phyloP scores from a whole-genome alignment of 1,139 yeast genomes.

The Hemisphaericaspora subhashii region DNA sequence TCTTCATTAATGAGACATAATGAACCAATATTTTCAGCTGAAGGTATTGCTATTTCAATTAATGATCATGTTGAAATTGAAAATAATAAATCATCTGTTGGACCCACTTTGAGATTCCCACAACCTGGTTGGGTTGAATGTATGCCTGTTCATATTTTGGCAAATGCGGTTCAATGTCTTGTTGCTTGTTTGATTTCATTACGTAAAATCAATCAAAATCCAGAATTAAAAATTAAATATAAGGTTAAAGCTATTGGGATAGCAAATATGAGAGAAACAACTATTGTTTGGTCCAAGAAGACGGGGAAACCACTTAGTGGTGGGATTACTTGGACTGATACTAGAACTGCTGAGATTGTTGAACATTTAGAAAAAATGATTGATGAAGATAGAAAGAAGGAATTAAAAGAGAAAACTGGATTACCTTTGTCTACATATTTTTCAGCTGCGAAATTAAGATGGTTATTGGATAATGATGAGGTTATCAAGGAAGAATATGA shows the following conservation, averaged over 20 bases:
- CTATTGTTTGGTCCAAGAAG: conserved; percentile 81
- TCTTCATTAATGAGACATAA: conserved; percentile 49
- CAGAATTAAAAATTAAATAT: conserved; percentile 51
- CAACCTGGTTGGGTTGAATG: conserved; percentile 94
- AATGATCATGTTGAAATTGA: conserved; percentile 64
- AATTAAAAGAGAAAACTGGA: conserved; percentile 70
- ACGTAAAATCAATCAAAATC: conserved; percentile 56
- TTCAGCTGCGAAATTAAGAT: conserved; percentile 85
- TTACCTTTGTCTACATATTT: conserved; percentile 89
- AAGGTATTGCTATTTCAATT: conserved; percentile 67
- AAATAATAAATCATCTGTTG: conserved; percentile 52
- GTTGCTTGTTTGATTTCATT: conserved; percentile 62
- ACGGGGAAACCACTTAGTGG: conserved; percentile 83
- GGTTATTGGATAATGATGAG: conserved; percentile 83
- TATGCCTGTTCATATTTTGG: conserved; percentile 82
- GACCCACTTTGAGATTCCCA: conserved; percentile 72
- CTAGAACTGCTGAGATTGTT: conserved; percentile 78
- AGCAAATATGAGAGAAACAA: conserved; percentile 95
- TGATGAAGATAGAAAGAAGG: conserved; percentile 58
- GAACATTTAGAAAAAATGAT: conserved; percentile 59
- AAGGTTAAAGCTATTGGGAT: conserved; percentile 71
- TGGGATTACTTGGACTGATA: conserved; percentile 97
- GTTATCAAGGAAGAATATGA: conserved; percentile 72
- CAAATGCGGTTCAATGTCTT: conserved; percentile 77
- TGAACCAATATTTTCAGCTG: conserved; percentile 67